Conservation (phyloP, 2,329 filamentous ascomycete genomes). For the Hypoxylon rubiginosum region DNA sequence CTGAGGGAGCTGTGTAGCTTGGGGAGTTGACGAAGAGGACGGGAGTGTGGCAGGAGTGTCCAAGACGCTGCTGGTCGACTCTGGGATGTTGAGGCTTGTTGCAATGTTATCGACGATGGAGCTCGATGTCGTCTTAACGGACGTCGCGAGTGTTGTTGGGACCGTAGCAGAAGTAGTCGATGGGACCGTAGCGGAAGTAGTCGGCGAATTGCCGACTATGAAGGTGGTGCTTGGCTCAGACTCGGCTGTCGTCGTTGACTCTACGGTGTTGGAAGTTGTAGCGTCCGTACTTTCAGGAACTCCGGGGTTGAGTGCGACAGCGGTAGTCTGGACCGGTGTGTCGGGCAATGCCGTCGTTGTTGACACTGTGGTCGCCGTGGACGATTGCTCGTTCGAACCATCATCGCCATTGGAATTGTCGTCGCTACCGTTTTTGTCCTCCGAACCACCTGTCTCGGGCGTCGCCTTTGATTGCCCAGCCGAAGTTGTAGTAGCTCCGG, state of each 20-base stretch:
- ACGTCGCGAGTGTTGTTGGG: conserved; percentile 45
- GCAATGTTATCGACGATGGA: conserved; percentile 44
- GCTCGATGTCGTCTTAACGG: conserved; percentile 37
- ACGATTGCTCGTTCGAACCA: neutral
- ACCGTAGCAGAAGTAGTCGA: conserved; percentile 7
- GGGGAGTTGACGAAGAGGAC: conserved; percentile 12
- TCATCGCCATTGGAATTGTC: neutral
- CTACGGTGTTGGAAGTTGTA: conserved; percentile 4
- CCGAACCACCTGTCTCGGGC: conserved; percentile 17
- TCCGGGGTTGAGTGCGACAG: conserved; percentile 28
- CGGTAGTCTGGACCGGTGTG: conserved; percentile 26
- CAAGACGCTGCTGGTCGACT: conserved; percentile 24
- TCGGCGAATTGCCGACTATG: conserved; percentile 11
- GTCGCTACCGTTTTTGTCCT: conserved; percentile 3
- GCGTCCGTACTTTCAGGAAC: conserved; percentile 21
- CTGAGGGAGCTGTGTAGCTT: conserved; percentile 23
- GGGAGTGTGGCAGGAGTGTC: conserved; percentile 15
- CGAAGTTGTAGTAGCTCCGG: conserved; percentile 25
- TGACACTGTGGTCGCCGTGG: conserved; percentile 5
- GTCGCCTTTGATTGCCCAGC: conserved; percentile 21
- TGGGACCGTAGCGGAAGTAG: conserved; percentile 3
- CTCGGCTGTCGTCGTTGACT: conserved; percentile 16
- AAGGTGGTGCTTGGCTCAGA: conserved; percentile 28
- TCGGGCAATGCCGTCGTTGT: conserved; percentile 17
- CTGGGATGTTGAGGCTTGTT: conserved; percentile 39